Conservation (phyloP, 345 rosid genomes). For the Salix viminalis region DNA sequence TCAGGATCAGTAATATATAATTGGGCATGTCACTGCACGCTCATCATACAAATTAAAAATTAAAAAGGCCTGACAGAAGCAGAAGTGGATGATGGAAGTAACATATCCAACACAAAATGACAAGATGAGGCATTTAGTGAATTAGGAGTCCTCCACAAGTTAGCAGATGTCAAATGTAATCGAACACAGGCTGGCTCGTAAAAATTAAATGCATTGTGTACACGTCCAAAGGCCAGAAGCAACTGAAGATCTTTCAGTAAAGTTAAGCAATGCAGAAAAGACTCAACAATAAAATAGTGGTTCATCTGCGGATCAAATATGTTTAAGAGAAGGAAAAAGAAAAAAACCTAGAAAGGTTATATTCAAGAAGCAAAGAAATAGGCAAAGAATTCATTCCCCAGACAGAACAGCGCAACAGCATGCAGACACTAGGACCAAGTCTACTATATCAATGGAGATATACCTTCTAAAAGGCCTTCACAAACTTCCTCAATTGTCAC, state of each 20-base stretch:
- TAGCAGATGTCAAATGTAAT: not conserved
- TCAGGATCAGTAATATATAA: not conserved
- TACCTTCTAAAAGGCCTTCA: conserved; percentile 97
- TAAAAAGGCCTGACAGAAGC: not conserved
- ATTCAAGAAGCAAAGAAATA: not conserved
- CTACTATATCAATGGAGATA: conserved; percentile 1
- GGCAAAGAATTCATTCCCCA: not conserved
- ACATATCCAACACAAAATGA: not conserved
- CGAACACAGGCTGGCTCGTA: not conserved
- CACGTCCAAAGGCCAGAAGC: not conserved
- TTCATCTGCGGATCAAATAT: not conserved
- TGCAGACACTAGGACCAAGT: not conserved
- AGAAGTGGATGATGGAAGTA: not conserved
- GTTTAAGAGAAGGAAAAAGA: not conserved
- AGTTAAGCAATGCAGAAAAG: not conserved
- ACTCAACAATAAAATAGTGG: not conserved
- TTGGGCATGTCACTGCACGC: not conserved
- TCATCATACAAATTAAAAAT: not conserved
- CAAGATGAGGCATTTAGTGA: not conserved
- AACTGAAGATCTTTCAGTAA: not conserved
- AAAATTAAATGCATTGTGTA: not conserved
- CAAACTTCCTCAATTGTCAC: conserved; percentile 97
- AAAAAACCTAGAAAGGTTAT: not conserved
- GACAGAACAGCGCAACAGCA: not conserved
- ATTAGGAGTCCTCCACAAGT: not conserved